Percentiles rank a stretch among this genome's conserved stretches.
Conservation (phyloP, 2,329 filamentous ascomycete species). For the Gaeumannomyces tritici region DNA sequence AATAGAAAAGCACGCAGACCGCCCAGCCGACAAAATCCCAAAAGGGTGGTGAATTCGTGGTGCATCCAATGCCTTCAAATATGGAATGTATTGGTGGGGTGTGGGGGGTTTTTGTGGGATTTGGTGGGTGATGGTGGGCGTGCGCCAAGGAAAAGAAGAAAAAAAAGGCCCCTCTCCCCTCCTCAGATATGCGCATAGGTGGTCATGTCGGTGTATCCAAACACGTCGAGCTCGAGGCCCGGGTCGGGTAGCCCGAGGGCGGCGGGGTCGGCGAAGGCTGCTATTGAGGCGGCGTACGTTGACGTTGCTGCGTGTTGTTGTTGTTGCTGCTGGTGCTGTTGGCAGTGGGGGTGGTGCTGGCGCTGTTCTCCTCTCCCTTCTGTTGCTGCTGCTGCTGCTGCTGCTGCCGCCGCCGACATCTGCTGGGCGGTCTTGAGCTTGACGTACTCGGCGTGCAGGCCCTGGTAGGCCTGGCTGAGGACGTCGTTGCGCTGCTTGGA, state of each 20-base stretch:
- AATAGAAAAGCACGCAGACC: too few relatives aligned
- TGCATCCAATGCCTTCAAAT: too few relatives aligned
- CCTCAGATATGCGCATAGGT: not conserved
- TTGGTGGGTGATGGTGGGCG: too few relatives aligned
- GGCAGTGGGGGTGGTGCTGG: not conserved
- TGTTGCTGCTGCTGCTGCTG: not conserved
- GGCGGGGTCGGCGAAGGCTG: not conserved
- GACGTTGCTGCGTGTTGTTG: not conserved
- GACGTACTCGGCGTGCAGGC: constrained; percentile 35
- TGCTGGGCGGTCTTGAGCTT: constrained; percentile 16
- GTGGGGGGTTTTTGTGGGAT: too few relatives aligned
- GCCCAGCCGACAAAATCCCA: too few relatives aligned
- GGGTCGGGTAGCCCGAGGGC: not conserved
- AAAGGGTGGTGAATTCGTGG: too few relatives aligned
- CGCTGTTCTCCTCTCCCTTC: not conserved
- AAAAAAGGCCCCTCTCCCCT: not conserved
- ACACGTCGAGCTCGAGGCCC: not conserved
- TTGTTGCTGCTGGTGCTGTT: too few relatives aligned
- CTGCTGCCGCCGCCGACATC: not conserved
- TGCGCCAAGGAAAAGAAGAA: not conserved
- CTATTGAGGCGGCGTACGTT: not conserved
- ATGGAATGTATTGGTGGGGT: too few relatives aligned
- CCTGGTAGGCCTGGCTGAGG: constrained; percentile 42
- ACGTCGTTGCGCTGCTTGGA: constrained; percentile 45
- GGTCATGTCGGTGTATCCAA: not conserved